Percentiles rank a stretch among this genome's conserved stretches.
phyloP scores from a whole-genome alignment of 805 yeast species.

The Lachancea dasiensis region DNA sequence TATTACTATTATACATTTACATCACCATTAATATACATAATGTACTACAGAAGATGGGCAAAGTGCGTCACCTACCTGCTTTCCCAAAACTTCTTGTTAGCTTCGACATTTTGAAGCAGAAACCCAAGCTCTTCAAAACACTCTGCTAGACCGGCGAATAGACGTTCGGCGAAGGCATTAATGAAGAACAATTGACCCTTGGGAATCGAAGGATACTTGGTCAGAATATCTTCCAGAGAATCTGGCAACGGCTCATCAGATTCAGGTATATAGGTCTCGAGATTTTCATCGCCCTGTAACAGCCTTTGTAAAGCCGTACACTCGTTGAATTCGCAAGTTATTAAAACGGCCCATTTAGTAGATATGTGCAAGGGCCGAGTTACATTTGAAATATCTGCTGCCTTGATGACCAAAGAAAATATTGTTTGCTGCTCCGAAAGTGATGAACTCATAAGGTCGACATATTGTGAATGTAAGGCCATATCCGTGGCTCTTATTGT shows the following conservation, averaged over 20 bases:
- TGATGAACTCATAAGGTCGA: slow-evolving; percentile 41
- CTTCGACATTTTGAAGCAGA: slow-evolving; percentile 46
- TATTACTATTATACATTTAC: neutral
- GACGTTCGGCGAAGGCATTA: slow-evolving; percentile 68
- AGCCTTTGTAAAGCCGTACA: slow-evolving; percentile 43
- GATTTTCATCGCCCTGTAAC: slow-evolving; percentile 13
- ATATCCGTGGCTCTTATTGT: slow-evolving; percentile 82
- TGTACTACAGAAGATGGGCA: neutral
- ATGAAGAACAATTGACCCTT: slow-evolving; percentile 81
- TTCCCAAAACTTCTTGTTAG: slow-evolving; percentile 55
- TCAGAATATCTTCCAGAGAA: slow-evolving; percentile 40
- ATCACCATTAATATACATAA: too few species aligned
- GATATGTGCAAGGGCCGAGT: slow-evolving; percentile 72
- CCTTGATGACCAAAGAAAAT: slow-evolving; percentile 70
- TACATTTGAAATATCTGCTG: slow-evolving; percentile 94
- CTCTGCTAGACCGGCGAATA: slow-evolving; percentile 59
- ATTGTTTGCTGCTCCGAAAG: slow-evolving; percentile 38
- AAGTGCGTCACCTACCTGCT: slow-evolving; percentile 1
- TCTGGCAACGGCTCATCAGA: slow-evolving; percentile 30
- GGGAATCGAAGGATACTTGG: slow-evolving; percentile 45
- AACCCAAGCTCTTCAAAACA: slow-evolving; percentile 57
- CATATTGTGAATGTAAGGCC: slow-evolving; percentile 78
- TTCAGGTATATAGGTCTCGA: slow-evolving; percentile 3
- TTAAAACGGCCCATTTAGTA: slow-evolving; percentile 80
- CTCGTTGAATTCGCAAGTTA: slow-evolving; percentile 71